Percentiles rank a stretch among this genome's conserved stretches.
These are phyloP conservation scores for Trichocladium uniseriatum DNA, from an alignment of 495 filamentous ascomycete genomes.

Conservation along the genomic window DNA sequence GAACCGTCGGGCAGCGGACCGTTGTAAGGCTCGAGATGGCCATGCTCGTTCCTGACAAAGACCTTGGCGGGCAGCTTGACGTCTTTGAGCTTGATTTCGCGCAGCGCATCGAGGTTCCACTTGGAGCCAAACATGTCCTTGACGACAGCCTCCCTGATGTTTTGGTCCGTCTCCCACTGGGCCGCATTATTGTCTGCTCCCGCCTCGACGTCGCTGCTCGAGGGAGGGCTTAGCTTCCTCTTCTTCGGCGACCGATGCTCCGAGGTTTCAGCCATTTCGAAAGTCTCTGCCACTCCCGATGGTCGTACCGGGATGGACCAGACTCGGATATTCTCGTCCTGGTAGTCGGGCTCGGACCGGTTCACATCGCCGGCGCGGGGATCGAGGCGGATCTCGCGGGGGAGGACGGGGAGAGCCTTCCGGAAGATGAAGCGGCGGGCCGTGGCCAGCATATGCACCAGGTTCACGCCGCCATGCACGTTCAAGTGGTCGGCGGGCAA, in stretches of 20 bases:
- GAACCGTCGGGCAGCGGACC: constrained; percentile 51
- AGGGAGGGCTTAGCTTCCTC: constrained; percentile 10
- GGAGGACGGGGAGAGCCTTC: constrained; percentile 60
- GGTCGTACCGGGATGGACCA: constrained; percentile 59
- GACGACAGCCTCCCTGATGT: constrained; percentile 52
- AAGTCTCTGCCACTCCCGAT: no score
- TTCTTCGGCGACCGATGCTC: constrained; percentile 7
- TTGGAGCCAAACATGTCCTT: constrained; percentile 72
- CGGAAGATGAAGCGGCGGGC: constrained; percentile 85
- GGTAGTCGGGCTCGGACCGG: constrained; percentile 50
- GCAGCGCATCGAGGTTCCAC: constrained; percentile 62
- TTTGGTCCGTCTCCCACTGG: constrained; percentile 22
- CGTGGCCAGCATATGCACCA: constrained; percentile 69
- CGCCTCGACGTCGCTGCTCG: constrained; percentile 12
- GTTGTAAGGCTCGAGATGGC: constrained; percentile 56
- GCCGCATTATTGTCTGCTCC: neutral
- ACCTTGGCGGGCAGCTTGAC: constrained; percentile 60
- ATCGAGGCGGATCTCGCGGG: constrained; percentile 52
- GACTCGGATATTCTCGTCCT: constrained; percentile 65
- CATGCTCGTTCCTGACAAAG: constrained; percentile 56
- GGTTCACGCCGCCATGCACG: constrained; percentile 70
- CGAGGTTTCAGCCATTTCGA: neutral
- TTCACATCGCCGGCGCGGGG: constrained; percentile 12
- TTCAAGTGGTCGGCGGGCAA: constrained; percentile 36
- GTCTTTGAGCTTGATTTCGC: constrained; percentile 52